Evolutionary conservation across 495 filamentous ascomycete species (phyloP), one percentile per base, ranked within the genome.

Genomic region (Penicillium argentinense): DNA sequence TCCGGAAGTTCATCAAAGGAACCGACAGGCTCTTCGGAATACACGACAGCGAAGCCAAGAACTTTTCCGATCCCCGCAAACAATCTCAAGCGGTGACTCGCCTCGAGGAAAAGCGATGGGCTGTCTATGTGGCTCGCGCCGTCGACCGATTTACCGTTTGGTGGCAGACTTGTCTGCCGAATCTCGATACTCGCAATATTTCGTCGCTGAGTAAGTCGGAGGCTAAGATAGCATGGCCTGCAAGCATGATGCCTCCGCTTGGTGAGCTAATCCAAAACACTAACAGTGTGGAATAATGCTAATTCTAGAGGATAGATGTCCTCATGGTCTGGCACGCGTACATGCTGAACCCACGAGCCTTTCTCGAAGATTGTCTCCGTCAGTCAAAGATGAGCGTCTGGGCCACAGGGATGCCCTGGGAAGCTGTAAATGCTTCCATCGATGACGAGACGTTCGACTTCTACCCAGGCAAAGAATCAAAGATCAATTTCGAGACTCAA

Each of bases 321-420:
- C 66, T 96, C 33, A 89, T 96, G 88, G 88, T 95, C 1, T 93
- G 87, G 88, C 90, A 96, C 64, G 72, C 86, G 1, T 87, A 89
- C 53, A 84, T 91, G 82, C 78, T 96, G 3, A 95, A 92, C 51
- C 90, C 90, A 2, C 72, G 86, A 21, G 70, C 72, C 32, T 95
- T 84, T 59, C 77, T 89, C 3, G 89, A 95, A 54, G 90, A 95
- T 59, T 85, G 84, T 52, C 66, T 92, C 39, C 73, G 87, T 14
- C 68, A 74, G 19, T 81, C 78, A 0, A 66, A 83, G 27, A 71
- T 77, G 47, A 55, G 66, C 3, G 63, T 91, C 18, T 91, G 87
- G 82, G 64, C 57, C 5, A 74, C 77, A 2, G 82, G 82, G 3
- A 77, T 96, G 42, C 91, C 89, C 2, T 95, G 88, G 88, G 51